Evolutionary conservation across 805 yeast species (phyloP), one percentile per base, ranked within the genome.

Genomic region (Schwanniomyces polymorphus): DNA sequence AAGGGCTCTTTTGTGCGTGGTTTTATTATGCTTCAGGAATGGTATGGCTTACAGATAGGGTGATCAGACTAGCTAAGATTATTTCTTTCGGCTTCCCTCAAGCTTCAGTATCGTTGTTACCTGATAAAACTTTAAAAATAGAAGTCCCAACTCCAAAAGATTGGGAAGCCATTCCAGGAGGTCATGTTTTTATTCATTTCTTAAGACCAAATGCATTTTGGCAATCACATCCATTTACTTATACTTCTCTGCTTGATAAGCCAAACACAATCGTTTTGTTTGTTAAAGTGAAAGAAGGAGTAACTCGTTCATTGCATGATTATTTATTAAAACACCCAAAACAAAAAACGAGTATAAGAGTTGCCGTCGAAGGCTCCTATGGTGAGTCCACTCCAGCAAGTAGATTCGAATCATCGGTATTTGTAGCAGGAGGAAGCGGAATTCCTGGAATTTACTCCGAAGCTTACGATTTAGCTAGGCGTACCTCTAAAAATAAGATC

Each of bases 221-320:
- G 81, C 85, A 84, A 55, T 81, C 88, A 0, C 89, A 84, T 60
- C 90, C 90, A 2, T 84, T 84, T 53, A 82, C 88, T 0, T 69
- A 66, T 44, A 66, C 71, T 5, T 48, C 52, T 4, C 46, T 53
- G 2, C 31, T 51, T 21, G 50, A 48, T 5, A 47, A 50, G 12
- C 47, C 57, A 7, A 46, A 57, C 38, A 54, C 53, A 17, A 61
- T 70, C n/a, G 48, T 63, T 2, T 56, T 69, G 23, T 69, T 60
- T 46, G 53, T 61, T 17, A 69, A 70, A 50, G 70, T 65, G 17
- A 70, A 70, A 46, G 58, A 60, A 8, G 75, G 75, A 7, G 56
- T 70, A 7, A 70, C 75, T 0, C 33, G 48, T 10, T 35, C 49
- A 6, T 42, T 69, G 9, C 58, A 58, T 37, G 28, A 55, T 11